These are phyloP conservation scores for Babesia caballi DNA, from an alignment of 169 alveolate genomes.

Conservation along the genomic window DNA sequence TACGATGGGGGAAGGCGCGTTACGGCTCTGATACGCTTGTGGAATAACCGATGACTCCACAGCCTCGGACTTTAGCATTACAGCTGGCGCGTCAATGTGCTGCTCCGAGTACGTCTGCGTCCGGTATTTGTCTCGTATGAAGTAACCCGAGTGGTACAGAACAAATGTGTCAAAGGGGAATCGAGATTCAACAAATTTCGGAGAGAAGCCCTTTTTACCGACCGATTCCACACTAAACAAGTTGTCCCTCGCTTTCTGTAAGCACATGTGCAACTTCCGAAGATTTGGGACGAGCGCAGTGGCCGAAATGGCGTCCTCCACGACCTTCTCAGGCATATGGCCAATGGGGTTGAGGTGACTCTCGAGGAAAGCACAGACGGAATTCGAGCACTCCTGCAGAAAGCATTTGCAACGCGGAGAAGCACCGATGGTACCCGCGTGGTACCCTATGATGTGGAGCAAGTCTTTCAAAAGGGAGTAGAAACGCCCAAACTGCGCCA, in stretches of 20 bases:
- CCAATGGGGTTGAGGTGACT: slow-evolving; percentile 32
- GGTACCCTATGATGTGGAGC: slow-evolving; percentile 38
- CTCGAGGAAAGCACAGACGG: slow-evolving; percentile 26
- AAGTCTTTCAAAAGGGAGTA: slow-evolving; percentile 50
- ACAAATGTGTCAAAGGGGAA: slow-evolving; percentile 49
- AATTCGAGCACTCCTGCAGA: slow-evolving; percentile 17
- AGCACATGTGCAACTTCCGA: slow-evolving; percentile 10
- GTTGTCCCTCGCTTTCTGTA: background rate
- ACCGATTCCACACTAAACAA: background rate
- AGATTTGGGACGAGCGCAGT: slow-evolving; percentile 22
- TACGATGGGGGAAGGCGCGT: no score
- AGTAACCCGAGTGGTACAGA: slow-evolving; percentile 51
- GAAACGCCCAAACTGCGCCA: slow-evolving; percentile 10
- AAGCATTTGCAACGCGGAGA: slow-evolving; percentile 30
- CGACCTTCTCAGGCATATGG: background rate
- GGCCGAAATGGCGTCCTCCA: slow-evolving; percentile 42
- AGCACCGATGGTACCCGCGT: slow-evolving; percentile 21
- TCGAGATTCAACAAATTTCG: slow-evolving; percentile 6
- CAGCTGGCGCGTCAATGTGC: background rate
- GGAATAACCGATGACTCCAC: background rate
- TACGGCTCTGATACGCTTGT: no score
- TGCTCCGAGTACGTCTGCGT: background rate
- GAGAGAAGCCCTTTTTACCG: slow-evolving; percentile 7
- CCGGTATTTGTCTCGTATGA: slow-evolving; percentile 37
- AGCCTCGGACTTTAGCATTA: background rate